A percentile compares a stretch with the other conserved stretches of the same genome.
Conservation (phyloP, 345 rosid species). For the Hibiscus trionum region DNA sequence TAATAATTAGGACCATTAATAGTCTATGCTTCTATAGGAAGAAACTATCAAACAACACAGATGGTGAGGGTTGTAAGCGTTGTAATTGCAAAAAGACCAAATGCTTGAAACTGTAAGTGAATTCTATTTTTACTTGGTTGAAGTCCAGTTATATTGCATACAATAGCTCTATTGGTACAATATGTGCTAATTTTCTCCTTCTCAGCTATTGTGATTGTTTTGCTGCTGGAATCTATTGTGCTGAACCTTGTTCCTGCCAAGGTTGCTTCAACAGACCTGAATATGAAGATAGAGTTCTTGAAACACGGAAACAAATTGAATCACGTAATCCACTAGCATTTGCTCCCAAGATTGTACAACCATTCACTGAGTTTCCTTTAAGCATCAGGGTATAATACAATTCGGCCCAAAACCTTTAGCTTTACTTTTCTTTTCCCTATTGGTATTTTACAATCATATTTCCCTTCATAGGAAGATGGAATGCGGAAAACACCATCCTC, state of each 20-base stretch:
- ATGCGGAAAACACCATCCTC: constrained; percentile 28
- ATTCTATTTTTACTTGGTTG: constrained; percentile 2
- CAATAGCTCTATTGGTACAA: neutral
- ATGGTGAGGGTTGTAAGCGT: constrained; percentile 44
- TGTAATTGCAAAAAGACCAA: constrained; percentile 53
- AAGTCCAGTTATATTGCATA: neutral
- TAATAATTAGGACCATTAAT: neutral
- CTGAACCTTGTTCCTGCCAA: constrained; percentile 49
- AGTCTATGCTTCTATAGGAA: constrained; percentile 26
- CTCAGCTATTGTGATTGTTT: constrained; percentile 64
- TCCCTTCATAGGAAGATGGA: constrained; percentile 32
- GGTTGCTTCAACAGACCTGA: constrained; percentile 56
- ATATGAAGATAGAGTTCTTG: constrained; percentile 40
- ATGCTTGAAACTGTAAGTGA: constrained; percentile 58
- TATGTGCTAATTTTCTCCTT: neutral
- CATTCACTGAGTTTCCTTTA: constrained; percentile 13
- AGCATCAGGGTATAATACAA: constrained; percentile 17
- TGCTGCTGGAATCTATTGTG: constrained; percentile 52
- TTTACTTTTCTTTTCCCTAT: neutral
- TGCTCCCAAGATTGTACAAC: constrained; percentile 48
- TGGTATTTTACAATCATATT: constrained; percentile 8
- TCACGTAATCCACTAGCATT: constrained; percentile 54
- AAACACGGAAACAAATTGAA: constrained; percentile 44
- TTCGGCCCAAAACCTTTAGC: neutral
- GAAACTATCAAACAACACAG: constrained; percentile 24